Base-by-base conservation (phyloP, 176 grass and related monocot species). In the Ensete ventricosum region DNA sequence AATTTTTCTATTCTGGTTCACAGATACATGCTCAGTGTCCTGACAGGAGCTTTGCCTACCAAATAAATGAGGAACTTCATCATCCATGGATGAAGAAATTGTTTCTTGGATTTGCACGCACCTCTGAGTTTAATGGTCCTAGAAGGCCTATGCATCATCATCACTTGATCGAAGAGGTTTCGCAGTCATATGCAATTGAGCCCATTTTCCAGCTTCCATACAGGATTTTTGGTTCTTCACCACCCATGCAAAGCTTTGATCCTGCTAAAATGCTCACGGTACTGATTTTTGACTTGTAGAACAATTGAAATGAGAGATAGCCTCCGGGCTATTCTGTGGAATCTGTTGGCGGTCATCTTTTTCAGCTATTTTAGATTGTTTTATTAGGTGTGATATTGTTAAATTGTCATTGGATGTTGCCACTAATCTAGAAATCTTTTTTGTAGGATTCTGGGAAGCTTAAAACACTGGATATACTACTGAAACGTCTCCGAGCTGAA, bases 201-300 rank as follows among this genome's bases (percentile, higher is more conserved):
- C 91, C 91, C 1, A 68, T 93, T 71, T 79, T 99, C 52, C 87
- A 99, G 55, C 71, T 99, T 73, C 91, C 96, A 5, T 95, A 94
- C 76, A 87, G 86, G 76, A 99, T 99, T 79, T 99, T 99, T 81
- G 96, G 96, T 68, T 99, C 96, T 69, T 99, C 86, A 84, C 96
- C 88, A 2, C 96, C 96, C 20, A 87, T 99, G 85, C 88, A 82
- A 84, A 99, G 92, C 78, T 99, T 99, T 24, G 95, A 99, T 82
- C 95, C 91, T 80, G 90, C 95, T 75, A 99, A 94, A 89, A 99
- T 99, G 95, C 95, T 99, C 20, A 91, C 95, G 14, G 95, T 99
- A 85, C 80, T 80, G 81, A 13, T 52, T 70, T 63, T 74, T 48
- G 13, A 24, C 63, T 77, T 70, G 62, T 53, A 20, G 21, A 71